These are phyloP conservation scores for Mariannaea sp. DNA, from an alignment of 2,329 filamentous ascomycete genomes.

Conservation along the genomic window DNA sequence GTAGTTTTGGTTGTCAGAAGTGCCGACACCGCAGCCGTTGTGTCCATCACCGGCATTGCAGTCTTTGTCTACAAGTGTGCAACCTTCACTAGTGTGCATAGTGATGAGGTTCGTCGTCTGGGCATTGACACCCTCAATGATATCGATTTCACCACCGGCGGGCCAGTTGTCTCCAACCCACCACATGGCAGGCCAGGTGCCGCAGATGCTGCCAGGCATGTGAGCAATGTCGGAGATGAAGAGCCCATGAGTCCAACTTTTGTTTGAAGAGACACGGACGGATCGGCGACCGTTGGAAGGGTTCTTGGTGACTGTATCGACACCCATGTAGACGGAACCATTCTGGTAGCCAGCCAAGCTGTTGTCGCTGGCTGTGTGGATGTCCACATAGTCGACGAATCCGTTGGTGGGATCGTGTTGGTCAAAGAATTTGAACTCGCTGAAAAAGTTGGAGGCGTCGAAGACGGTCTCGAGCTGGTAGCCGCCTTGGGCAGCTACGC, in stretches of 20 bases:
- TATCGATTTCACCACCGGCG: slow-evolving; percentile 73
- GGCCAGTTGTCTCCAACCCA: slow-evolving; percentile 68
- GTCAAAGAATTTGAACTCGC: slow-evolving; percentile 60
- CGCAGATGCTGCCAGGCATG: slow-evolving; percentile 75
- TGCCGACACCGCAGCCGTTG: slow-evolving; percentile 63
- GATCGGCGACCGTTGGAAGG: slow-evolving; percentile 67
- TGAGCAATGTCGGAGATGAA: slow-evolving; percentile 75
- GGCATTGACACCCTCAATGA: slow-evolving; percentile 77
- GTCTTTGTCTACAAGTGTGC: slow-evolving; percentile 60
- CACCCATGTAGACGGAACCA: slow-evolving; percentile 68
- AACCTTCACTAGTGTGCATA: slow-evolving; percentile 68
- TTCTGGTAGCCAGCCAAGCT: slow-evolving; percentile 63
- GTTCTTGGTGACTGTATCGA: slow-evolving; percentile 64
- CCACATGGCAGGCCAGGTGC: slow-evolving; percentile 78
- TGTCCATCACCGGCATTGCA: slow-evolving; percentile 61
- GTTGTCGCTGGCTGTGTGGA: slow-evolving; percentile 58
- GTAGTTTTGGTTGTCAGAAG: slow-evolving; percentile 59
- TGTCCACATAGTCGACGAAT: slow-evolving; percentile 71
- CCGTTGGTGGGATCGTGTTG: slow-evolving; percentile 72
- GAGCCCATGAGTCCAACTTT: slow-evolving; percentile 69
- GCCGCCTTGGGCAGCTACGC: slow-evolving; percentile 33
- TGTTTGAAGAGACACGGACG: slow-evolving; percentile 70
- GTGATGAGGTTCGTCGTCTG: slow-evolving; percentile 65
- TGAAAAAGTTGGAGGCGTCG: slow-evolving; percentile 60
- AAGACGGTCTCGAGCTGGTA: slow-evolving; percentile 56